A percentile compares a stretch with the other conserved stretches of the same genome.
These are phyloP conservation scores for Globisporangium cederbergense DNA, from an alignment of 352 stramenopile genomes.

Conservation along the genomic window DNA sequence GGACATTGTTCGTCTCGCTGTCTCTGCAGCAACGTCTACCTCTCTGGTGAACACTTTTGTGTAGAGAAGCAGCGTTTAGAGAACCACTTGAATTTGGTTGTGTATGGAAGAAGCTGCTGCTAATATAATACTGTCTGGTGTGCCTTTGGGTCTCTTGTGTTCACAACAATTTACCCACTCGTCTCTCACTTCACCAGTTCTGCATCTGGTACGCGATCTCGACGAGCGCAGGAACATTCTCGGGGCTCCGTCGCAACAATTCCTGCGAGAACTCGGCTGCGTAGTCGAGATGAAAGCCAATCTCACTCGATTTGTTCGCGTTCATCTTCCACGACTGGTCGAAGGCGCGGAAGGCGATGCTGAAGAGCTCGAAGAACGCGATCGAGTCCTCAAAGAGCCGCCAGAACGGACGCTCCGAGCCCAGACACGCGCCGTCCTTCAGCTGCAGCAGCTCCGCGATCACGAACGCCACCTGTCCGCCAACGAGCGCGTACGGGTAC, in stretches of 20 bases:
- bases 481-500: conserved; percentile 64
- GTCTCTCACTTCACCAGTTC: conserved; percentile 46
- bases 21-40: conserved; percentile 23
- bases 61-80: background rate
- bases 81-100: background rate
- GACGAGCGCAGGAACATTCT: conserved; percentile 55
- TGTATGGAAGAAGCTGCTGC: background rate
- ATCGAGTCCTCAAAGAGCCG: conserved; percentile 83
- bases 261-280: conserved; percentile 68
- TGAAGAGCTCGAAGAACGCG: conserved; percentile 80
- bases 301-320: conserved; percentile 38
- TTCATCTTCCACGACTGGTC: conserved; percentile 64
- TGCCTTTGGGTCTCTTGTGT: background rate
- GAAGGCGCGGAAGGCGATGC: conserved; percentile 67
- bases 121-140: conserved; percentile 17
- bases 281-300: conserved; percentile 69
- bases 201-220: conserved; percentile 72
- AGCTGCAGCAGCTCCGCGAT: conserved; percentile 72
- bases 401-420: conserved; percentile 77
- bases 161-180: background rate
- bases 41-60: background rate
- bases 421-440: conserved; percentile 66
- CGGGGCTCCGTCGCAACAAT: conserved; percentile 60
- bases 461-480: conserved; percentile 50
- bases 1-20: conserved; percentile 16